phyloP scores from a whole-genome alignment of 768 basidiomycete genomes.

The Phanerochaete sordida region DNA sequence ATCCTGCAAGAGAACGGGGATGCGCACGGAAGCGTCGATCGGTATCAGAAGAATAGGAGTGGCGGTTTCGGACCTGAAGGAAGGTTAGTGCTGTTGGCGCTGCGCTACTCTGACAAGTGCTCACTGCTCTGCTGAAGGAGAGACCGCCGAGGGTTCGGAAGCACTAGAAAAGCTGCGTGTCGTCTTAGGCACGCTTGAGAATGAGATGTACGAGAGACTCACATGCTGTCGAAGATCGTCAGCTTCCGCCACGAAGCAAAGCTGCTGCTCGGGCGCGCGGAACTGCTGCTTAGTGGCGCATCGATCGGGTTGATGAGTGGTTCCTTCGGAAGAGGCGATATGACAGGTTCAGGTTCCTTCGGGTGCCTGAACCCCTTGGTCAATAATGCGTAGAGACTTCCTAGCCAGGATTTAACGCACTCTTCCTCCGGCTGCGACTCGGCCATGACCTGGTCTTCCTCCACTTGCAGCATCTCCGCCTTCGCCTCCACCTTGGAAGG shows the following conservation, averaged over 20 bases:
- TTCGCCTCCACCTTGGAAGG: background rate
- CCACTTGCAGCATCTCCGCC: background rate
- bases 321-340: background rate
- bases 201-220: slow-evolving; percentile 20
- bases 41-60: slow-evolving; percentile 40
- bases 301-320: slow-evolving; percentile 5
- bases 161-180: background rate
- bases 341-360: background rate
- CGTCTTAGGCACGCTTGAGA: background rate
- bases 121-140: slow-evolving; percentile 10
- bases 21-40: slow-evolving; percentile 45
- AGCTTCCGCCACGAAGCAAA: slow-evolving; percentile 39
- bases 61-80: slow-evolving; percentile 22
- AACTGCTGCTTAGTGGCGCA: background rate
- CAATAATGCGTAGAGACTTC: background rate
- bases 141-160: background rate
- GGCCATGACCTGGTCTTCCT: background rate
- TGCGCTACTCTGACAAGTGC: slow-evolving; percentile 20
- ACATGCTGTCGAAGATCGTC: slow-evolving; percentile 72
- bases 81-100: background rate
- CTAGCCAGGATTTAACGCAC: background rate
- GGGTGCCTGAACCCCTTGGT: background rate
- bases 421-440: background rate
- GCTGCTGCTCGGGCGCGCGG: background rate
- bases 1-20: slow-evolving; percentile 49